Evolutionary conservation across 2,329 filamentous ascomycete genomes (phyloP), one percentile per base, ranked within the genome.

Genomic region (Tolypocladium amazonense): DNA sequence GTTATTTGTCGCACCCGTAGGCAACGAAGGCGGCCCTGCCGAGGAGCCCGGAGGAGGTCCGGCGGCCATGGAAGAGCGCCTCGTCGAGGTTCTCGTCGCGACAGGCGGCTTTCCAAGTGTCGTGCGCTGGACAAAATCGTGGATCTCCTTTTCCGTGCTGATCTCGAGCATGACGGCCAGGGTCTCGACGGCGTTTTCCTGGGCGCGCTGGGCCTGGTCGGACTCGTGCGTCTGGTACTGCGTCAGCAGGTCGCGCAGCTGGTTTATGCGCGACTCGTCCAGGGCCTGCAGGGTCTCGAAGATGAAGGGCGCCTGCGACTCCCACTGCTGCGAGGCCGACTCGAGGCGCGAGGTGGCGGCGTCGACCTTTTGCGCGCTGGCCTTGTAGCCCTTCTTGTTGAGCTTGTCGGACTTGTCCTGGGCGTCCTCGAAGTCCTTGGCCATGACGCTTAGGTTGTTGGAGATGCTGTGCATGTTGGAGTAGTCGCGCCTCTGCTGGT

Each of bases 171-270:
- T 81, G 11, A 87, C 81, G 65, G 90, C 91, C 60, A 99, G 77
- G 33, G 90, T 90, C 62, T 87, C 86, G 71, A 94, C 92, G 33
- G 91, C 87, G 15, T 87, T 85, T 61, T 85, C 78, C 63, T 90
- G 85, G 62, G 82, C 87, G 60, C 88, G 84, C 72, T 96, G 89
- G 20, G 93, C 86, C 66, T 90, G 86, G 70, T 99, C 94, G 35
- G 90, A 84, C 72, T 97, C 93, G 70, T 96, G 88, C 0, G 94
- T 99, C 73, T 96, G 88, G 67, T 93, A 89, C 69, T 97, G 92
- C 0, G 94, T 97, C 62, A 99, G 81, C 47, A 90, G 84, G 73
- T 97, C 93, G 62, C 93, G 88, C 61, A 99, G 80, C 69, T 95
- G 88, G 72, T 97, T 96, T 65, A 95, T 79, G 59, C 94, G 86